A percentile compares a stretch with the other conserved stretches of the same genome.
Evolutionary conservation across 106 monocot genomes (phyloP).

Genomic region (Hemerocallis citrina): DNA sequence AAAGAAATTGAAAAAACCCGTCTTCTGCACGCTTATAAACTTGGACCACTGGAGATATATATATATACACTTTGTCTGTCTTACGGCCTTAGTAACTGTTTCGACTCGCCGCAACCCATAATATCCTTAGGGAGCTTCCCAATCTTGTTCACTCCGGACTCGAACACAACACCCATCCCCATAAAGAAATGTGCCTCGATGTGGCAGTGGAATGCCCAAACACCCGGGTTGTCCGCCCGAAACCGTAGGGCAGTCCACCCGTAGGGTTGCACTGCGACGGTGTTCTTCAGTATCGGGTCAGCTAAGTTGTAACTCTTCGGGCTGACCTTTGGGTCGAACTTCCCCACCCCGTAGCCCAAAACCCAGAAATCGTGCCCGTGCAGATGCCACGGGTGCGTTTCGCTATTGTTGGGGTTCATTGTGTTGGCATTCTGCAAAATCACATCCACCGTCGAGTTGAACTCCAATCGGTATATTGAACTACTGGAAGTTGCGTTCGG

Average conservation of each 20-base stretch:
- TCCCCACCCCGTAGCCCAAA: conserved; percentile 63
- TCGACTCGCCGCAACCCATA: conserved; percentile 58
- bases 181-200: conserved; percentile 84
- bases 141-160: conserved; percentile 54
- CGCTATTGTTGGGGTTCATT: conserved; percentile 54
- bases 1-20: too few species aligned
- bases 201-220: conserved; percentile 94
- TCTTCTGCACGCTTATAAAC: too few species aligned
- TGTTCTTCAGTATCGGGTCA: conserved; percentile 90
- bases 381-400: conserved; percentile 99
- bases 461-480: conserved; percentile 40
- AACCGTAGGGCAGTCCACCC: conserved; percentile 90
- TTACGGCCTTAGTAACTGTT: too few species aligned
- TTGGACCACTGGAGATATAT: too few species aligned
- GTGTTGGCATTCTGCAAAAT: conserved; percentile 87
- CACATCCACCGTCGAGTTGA: conserved; percentile 70
- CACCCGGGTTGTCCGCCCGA: conserved; percentile 73
- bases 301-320: conserved; percentile 43
- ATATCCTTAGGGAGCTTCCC: conserved; percentile 43
- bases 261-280: conserved; percentile 60
- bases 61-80: too few species aligned
- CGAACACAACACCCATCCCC: conserved; percentile 91
- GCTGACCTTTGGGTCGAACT: conserved; percentile 46
- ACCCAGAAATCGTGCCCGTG: conserved; percentile 99
- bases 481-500: conserved; percentile 22